Percentiles rank a stretch among this genome's conserved stretches.
phyloP scores from a whole-genome alignment of 2,329 filamentous ascomycete species.

The Neonectria magnoliae region DNA sequence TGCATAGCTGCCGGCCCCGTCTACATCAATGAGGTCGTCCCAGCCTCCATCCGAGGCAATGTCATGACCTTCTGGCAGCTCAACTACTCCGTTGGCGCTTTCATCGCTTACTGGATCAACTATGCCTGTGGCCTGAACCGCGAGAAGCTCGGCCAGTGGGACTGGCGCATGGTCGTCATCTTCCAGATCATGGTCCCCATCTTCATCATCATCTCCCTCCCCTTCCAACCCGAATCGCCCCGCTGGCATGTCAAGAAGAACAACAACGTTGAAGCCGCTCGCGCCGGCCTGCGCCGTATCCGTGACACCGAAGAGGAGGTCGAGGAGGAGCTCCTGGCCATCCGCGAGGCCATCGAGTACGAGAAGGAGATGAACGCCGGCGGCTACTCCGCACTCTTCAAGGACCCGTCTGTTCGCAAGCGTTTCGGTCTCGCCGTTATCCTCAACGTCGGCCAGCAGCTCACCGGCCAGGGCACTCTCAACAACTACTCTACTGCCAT shows the following conservation, averaged over 20 bases:
- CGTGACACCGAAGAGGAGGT: constrained; percentile 73
- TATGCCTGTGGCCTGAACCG: constrained; percentile 69
- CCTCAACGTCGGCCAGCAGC: constrained; percentile 76
- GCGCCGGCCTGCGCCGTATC: constrained; percentile 65
- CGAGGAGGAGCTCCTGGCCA: constrained; percentile 71
- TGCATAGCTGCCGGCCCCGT: constrained; percentile 69
- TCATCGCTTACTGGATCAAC: constrained; percentile 65
- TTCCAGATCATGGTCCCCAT: constrained; percentile 76
- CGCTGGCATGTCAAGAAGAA: constrained; percentile 74
- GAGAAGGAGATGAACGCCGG: constrained; percentile 75
- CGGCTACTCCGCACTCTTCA: constrained; percentile 74
- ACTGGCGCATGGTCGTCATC: constrained; percentile 78
- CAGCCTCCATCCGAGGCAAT: constrained; percentile 70
- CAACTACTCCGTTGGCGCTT: constrained; percentile 71
- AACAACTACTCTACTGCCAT: constrained; percentile 80
- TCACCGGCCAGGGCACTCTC: constrained; percentile 77
- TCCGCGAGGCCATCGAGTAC: constrained; percentile 75
- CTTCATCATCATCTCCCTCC: constrained; percentile 69
- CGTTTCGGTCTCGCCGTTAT: constrained; percentile 72
- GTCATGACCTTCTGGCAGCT: constrained; percentile 76
- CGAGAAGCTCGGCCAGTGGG: constrained; percentile 71
- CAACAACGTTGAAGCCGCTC: constrained; percentile 68
- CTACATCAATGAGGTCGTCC: constrained; percentile 76
- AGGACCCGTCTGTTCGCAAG: constrained; percentile 74
- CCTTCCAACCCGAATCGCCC: constrained; percentile 74